Conservation (phyloP, 129 eudicot genomes). For the Centaurea solstitialis region DNA sequence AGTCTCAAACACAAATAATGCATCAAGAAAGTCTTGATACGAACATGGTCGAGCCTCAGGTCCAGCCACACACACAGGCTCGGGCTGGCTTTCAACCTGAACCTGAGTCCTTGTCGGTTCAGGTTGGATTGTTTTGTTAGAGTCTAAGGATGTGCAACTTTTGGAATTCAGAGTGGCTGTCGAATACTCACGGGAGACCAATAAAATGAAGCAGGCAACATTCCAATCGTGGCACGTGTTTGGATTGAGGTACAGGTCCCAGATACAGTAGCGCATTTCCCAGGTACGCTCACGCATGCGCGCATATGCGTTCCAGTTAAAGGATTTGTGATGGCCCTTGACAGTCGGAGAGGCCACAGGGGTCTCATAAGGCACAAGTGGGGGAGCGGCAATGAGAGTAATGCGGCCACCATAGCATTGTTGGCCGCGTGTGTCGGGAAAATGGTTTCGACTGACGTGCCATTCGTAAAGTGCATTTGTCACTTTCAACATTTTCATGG, state of each 20-base stretch:
- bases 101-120: background rate
- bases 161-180: no score
- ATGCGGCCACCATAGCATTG: background rate
- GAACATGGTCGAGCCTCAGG: no score
- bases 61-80: no score
- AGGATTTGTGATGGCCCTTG: background rate
- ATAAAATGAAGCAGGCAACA: background rate
- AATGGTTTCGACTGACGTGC: background rate
- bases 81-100: background rate
- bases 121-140: background rate
- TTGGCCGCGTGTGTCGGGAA: background rate
- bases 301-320: background rate
- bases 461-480: background rate
- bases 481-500: background rate
- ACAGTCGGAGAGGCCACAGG: background rate
- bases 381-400: background rate
- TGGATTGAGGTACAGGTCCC: background rate
- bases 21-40: background rate
- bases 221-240: background rate
- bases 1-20: background rate
- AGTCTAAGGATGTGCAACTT: no score
- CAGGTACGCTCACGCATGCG: background rate
- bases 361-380: background rate
- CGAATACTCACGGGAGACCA: background rate
- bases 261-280: background rate